Evolutionary conservation across 225 moss, liverwort and hornwort species (phyloP).

Genomic region (Lunularia cruciata): DNA sequence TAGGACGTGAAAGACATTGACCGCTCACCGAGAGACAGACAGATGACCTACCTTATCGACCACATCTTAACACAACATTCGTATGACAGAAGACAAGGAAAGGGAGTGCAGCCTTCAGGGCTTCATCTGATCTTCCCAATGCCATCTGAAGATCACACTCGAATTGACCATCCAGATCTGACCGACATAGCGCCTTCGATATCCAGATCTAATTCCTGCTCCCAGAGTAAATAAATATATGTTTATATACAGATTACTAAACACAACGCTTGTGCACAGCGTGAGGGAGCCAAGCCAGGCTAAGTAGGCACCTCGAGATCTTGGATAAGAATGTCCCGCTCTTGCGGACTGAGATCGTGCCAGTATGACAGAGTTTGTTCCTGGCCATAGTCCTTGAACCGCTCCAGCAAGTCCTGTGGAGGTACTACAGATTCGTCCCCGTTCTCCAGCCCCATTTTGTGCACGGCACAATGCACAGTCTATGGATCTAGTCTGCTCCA

Average conservation of each 20-base stretch:
- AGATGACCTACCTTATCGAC: neutral
- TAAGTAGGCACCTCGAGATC: constrained; percentile 47
- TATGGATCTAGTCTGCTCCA: constrained; percentile 11
- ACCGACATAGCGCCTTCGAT: neutral
- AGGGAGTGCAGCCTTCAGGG: neutral
- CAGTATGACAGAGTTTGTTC: constrained; percentile 47
- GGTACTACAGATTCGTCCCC: constrained; percentile 20
- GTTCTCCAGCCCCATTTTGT: constrained; percentile 33
- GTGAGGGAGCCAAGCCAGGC: neutral
- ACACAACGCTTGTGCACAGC: too few relatives aligned
- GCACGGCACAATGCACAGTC: neutral
- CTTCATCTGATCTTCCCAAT: neutral
- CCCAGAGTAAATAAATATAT: too few relatives aligned
- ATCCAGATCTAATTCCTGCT: constrained; percentile 2
- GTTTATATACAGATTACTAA: constrained; percentile 1
- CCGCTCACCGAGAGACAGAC: neutral
- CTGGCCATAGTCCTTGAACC: constrained; percentile 58
- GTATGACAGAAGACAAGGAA: neutral
- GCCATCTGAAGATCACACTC: neutral
- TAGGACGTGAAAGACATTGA: neutral
- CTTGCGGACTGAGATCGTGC: constrained; percentile 40
- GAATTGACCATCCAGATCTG: neutral
- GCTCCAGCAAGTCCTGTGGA: constrained; percentile 51
- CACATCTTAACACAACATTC: neutral
- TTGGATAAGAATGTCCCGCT: constrained; percentile 45